phyloP scores from a whole-genome alignment of 495 filamentous ascomycete genomes.

The Annulohypoxylon maeteangense region DNA sequence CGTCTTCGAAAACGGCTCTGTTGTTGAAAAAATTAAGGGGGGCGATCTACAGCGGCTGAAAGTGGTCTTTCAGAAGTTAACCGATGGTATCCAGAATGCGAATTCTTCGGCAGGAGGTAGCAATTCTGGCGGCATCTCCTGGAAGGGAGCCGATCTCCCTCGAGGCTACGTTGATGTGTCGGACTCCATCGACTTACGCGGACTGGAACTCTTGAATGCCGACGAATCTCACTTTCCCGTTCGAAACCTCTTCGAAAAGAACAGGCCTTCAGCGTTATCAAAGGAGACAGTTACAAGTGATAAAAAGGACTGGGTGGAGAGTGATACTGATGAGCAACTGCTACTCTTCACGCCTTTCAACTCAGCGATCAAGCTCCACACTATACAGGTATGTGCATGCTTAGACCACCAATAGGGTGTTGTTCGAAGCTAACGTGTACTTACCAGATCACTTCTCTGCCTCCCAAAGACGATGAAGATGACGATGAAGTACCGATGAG shows the following conservation, averaged over 20 bases:
- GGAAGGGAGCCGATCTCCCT: slow-evolving; percentile 79
- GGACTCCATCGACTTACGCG: slow-evolving; percentile 78
- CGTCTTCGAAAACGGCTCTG: slow-evolving; percentile 80
- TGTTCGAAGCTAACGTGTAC: slow-evolving; percentile 31
- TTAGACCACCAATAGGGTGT: not conserved
- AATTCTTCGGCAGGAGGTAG: slow-evolving; percentile 59
- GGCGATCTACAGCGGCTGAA: slow-evolving; percentile 76
- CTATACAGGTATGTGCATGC: slow-evolving; percentile 65
- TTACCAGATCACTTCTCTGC: slow-evolving; percentile 81
- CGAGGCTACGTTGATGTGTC: slow-evolving; percentile 87
- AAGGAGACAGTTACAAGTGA: slow-evolving; percentile 67
- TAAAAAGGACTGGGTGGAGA: slow-evolving; percentile 91
- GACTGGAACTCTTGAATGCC: slow-evolving; percentile 87
- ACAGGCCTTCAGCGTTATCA: slow-evolving; percentile 71
- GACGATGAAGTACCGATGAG: slow-evolving; percentile 83
- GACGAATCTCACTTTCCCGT: slow-evolving; percentile 75
- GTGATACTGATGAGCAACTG: slow-evolving; percentile 97
- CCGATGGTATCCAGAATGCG: slow-evolving; percentile 69
- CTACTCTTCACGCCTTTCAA: slow-evolving; percentile 95
- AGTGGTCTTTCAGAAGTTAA: slow-evolving; percentile 76
- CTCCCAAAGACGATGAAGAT: slow-evolving; percentile 65
- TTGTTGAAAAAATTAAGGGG: slow-evolving; percentile 73
- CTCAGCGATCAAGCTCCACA: slow-evolving; percentile 88
- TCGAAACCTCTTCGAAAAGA: slow-evolving; percentile 74
- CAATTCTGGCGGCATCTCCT: slow-evolving; percentile 60